A percentile compares a stretch with the other conserved stretches of the same genome.
These are phyloP conservation scores for Tricholoma saponaceum DNA, from an alignment of 768 basidiomycete genomes.

Conservation along the genomic window DNA sequence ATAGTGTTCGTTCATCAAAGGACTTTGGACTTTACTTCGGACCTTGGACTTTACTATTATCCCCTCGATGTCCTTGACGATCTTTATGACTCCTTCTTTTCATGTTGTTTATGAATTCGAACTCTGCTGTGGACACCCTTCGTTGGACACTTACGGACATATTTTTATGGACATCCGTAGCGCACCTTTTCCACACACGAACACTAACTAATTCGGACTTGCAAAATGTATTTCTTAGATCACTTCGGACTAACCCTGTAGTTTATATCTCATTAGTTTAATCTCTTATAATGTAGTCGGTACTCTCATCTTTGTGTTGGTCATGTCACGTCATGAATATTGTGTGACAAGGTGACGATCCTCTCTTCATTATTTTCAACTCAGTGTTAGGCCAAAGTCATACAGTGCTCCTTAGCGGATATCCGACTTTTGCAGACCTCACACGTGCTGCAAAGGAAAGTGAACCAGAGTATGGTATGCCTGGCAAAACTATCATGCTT, in stretches of 20 bases:
- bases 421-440: background rate
- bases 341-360: background rate
- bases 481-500: constrained; percentile 9
- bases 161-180: constrained; percentile 6
- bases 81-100: background rate
- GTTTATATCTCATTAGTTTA: constrained; percentile 2
- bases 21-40: background rate
- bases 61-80: background rate
- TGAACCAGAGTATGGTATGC: constrained; percentile 14
- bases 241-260: constrained; percentile 1
- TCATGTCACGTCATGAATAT: background rate
- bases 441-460: background rate
- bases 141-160: background rate
- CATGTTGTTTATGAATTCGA: background rate
- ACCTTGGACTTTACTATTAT: background rate
- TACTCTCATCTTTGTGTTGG: too few relatives aligned
- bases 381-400: background rate
- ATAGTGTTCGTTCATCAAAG: background rate
- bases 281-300: constrained; percentile 2
- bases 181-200: background rate
- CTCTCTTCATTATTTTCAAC: background rate
- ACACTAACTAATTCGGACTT: constrained; percentile 1
- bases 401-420: constrained; percentile 1
- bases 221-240: constrained; percentile 5
- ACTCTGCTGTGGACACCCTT: background rate